Evolutionary conservation across 2,329 filamentous ascomycete genomes (phyloP).

Genomic region (Ceratocystis lukuohia): DNA sequence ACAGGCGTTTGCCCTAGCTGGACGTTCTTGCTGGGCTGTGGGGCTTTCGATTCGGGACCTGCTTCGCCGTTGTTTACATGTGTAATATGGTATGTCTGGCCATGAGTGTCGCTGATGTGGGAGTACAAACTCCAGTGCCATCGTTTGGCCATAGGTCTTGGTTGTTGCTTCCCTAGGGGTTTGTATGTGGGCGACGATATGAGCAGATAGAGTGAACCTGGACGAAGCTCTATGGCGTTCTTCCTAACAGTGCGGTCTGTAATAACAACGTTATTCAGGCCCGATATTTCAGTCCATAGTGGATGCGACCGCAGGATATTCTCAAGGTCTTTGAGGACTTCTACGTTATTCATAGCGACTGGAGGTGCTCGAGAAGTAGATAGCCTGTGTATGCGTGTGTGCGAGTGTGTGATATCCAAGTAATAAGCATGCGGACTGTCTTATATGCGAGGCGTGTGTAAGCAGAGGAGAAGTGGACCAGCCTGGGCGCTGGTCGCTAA

Average conservation of each 20-base stretch:
- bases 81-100: slow-evolving; percentile 14
- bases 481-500: background rate
- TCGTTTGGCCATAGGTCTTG: slow-evolving; percentile 16
- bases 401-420: background rate
- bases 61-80: background rate
- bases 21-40: background rate
- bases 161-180: slow-evolving; percentile 11
- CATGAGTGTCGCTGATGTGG: slow-evolving; percentile 1
- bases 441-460: background rate
- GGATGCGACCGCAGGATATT: background rate
- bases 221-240: background rate
- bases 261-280: background rate
- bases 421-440: background rate
- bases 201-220: slow-evolving; percentile 13
- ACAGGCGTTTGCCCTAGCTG: no score
- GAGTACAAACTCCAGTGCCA: slow-evolving; percentile 18
- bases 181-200: slow-evolving; percentile 18
- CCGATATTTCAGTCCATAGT: background rate
- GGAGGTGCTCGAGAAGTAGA: background rate
- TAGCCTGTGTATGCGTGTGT: background rate
- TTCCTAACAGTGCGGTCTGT: background rate
- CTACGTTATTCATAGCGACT: background rate
- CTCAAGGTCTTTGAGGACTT: background rate
- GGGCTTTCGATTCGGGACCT: background rate
- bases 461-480: background rate